These are phyloP conservation scores for Eimeria tenella DNA, from an alignment of 169 alveolate genomes.

Conservation along the genomic window DNA sequence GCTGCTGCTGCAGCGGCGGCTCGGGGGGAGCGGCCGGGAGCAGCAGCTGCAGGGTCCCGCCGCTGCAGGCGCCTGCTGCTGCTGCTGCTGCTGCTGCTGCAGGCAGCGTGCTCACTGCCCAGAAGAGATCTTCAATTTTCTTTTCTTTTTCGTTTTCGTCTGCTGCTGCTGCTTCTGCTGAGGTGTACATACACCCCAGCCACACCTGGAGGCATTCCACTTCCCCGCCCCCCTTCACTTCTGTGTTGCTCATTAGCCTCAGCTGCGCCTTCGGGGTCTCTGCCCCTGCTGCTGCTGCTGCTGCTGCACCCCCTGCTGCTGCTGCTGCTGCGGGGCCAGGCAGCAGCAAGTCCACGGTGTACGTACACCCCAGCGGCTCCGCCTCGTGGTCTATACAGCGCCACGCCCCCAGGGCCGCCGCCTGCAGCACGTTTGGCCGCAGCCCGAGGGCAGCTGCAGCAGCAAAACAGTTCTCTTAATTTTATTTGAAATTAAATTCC, in stretches of 20 bases:
- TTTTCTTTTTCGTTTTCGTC: not conserved
- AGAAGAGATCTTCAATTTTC: not conserved
- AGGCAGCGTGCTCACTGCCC: slow-evolving; percentile 12
- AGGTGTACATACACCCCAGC: not conserved
- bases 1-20: not conserved
- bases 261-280: not conserved
- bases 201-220: slow-evolving; percentile 10
- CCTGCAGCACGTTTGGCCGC: not conserved
- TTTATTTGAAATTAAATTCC: not conserved
- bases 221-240: not conserved
- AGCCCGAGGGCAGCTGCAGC: not conserved
- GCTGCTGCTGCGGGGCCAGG: not conserved
- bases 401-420: not conserved
- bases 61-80: not conserved
- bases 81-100: not conserved
- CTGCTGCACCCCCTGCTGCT: too few species aligned
- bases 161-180: not conserved
- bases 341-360: not conserved
- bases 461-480: not conserved
- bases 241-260: not conserved
- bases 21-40: not conserved
- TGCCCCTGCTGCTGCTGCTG: not conserved
- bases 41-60: slow-evolving; percentile 6
- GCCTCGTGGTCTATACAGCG: not conserved
- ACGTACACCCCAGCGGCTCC: slow-evolving; percentile 22